These are phyloP conservation scores for Clonostachys sp. DNA, from an alignment of 2,329 filamentous ascomycete species.

Conservation along the genomic window DNA sequence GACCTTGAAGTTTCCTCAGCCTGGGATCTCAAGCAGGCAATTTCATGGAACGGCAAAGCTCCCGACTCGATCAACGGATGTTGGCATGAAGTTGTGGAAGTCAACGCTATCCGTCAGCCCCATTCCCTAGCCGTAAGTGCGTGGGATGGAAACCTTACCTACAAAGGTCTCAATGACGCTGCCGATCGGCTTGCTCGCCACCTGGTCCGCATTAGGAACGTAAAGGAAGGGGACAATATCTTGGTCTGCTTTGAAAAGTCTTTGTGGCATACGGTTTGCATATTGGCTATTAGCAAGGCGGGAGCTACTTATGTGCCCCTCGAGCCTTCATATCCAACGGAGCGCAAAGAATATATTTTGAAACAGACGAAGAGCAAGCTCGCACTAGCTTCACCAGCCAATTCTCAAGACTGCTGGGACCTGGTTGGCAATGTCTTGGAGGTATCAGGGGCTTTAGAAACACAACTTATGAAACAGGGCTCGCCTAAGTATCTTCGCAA, in stretches of 20 bases:
- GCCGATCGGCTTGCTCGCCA: neutral
- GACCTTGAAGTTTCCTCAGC: neutral
- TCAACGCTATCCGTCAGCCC: neutral
- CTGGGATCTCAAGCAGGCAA: constrained; percentile 1
- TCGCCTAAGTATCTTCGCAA: neutral
- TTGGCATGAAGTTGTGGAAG: neutral
- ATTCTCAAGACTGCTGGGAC: neutral
- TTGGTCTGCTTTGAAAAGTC: constrained; percentile 8
- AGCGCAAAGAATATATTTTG: constrained; percentile 1
- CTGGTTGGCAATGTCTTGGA: neutral
- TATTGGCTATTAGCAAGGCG: constrained; percentile 7
- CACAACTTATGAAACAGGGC: neutral
- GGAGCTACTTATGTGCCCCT: constrained; percentile 6
- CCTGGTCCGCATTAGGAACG: neutral
- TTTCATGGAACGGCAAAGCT: neutral
- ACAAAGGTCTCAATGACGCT: neutral
- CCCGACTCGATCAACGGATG: neutral
- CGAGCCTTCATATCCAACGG: constrained; percentile 4
- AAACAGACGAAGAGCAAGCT: neutral
- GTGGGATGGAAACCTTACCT: constrained; percentile 2
- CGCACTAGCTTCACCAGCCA: neutral
- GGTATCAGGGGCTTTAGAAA: neutral
- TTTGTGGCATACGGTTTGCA: constrained; percentile 3
- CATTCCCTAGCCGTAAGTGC: neutral
- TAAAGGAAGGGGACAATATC: neutral